Base-by-base conservation (phyloP, 768 basidiomycete species). In the Panaeolus papilionaceus region DNA sequence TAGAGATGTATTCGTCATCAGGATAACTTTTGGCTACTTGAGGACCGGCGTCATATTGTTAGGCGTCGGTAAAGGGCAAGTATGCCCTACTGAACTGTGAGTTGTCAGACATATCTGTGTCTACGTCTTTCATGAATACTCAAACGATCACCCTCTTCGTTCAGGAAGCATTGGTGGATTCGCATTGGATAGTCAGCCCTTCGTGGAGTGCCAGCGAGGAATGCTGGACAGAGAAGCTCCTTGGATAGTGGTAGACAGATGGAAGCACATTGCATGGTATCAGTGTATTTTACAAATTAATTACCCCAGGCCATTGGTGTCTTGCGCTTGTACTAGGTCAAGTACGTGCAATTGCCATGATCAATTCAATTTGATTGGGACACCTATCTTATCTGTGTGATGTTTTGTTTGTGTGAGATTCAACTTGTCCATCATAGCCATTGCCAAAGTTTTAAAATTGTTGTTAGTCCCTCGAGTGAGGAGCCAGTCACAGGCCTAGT, bases 241-340 rank as follows among this genome's bases (percentile, higher is more conserved):
- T 28, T 16, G 54, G 54, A 58, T 58, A 58, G 54, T 37, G 54
- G 33, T 58, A 58, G 54, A 58, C 54, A 58, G 54, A 58, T 58
- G 54, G 54, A 58, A 58, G 54, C 54, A 58, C 54, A 58, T 33
- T 58, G 54, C 33, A 14, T 58, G 28, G 54, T 16, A 58, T 58
- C 54, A 58, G 54, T 58, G 54, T 58, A 58, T 67, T 28, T 28
- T 28, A 61, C 66, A 75, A 75, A 75, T 75, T 66, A 75, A 75
- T 68, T 75, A 75, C 62, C 71, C 73, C 74, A 75, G 73, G 74
- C 38, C 74, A 72, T 74, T 47, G 42, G 58, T n/a, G 58, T 62
- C 42, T 66, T 47, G 64, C 54, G 63, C 45, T 67, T 64, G 71
- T 64, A 63, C 73, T 69, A 64, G 67, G 74, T 70, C 71, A 75